Evolutionary conservation across 1,284 basidiomycete species (phyloP), one percentile per base, ranked within the genome.

Genomic region (Phellopilus nigrolimitatus): DNA sequence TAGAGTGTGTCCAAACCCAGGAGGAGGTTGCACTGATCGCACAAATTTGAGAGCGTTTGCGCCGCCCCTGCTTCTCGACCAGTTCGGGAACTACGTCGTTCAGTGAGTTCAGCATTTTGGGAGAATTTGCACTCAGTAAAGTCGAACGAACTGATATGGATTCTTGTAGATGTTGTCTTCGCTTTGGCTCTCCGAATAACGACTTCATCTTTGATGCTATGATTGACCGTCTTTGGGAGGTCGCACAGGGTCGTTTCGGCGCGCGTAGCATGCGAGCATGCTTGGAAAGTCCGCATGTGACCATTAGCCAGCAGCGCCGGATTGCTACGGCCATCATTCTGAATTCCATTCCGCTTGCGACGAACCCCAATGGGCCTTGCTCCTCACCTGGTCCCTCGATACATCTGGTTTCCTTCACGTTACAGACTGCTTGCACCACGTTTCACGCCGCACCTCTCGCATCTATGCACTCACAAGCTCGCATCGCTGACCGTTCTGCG

Each of bases 141-240:
- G n/a, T n/a, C n/a, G n/a, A n/a, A n/a, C n/a, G n/a, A n/a, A n/a
- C n/a, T n/a, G n/a, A n/a, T n/a, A n/a, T n/a, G n/a, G n/a, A n/a
- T n/a, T n/a, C n/a, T n/a, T n/a, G 53, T 44, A 90, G 87, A 65
- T 94, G 93, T 63, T 95, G 94, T 63, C 74, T 99, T 45, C 86
- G 91, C 19, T 99, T 98, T 61, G 90, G 91, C 41, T 71, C 84
- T 25, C 95, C 95, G 13, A 79, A 79, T 31, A 92, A 89, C 53
- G 93, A 97, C 60, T 98, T 98, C 67, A 89, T 99, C 55, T 98
- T 98, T 65, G 95, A 99, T 65, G 93, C 94, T 30, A 98, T 99
- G 78, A 86, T 92, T 42, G 95, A 99, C 67, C 88, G 97, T 44
- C 91, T 97, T 71, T 99, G 97, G 97, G 95, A 95, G 71, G 79